Conservation (phyloP, 1,139 yeast genomes). For the Candida sanyaensis region DNA sequence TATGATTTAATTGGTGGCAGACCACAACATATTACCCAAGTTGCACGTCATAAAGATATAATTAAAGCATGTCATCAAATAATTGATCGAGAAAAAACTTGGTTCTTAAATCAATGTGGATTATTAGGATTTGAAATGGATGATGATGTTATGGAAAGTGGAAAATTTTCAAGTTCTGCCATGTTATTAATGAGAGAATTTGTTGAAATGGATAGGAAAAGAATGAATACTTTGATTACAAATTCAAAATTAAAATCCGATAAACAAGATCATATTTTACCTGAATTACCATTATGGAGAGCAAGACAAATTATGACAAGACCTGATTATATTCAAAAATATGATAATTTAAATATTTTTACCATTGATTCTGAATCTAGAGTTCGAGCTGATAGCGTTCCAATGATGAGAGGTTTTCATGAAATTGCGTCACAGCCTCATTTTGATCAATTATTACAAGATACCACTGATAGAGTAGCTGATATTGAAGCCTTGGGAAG, state of each 20-base stretch:
- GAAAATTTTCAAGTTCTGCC: slow-evolving; percentile 76
- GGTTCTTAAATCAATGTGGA: slow-evolving; percentile 86
- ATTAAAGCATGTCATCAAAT: slow-evolving; percentile 66
- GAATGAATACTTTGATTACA: slow-evolving; percentile 31
- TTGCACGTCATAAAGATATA: slow-evolving; percentile 65
- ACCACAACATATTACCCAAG: slow-evolving; percentile 79
- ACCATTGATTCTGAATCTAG: slow-evolving; percentile 75
- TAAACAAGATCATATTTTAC: slow-evolving; percentile 53
- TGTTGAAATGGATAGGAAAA: slow-evolving; percentile 62
- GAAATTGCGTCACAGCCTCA: slow-evolving; percentile 75
- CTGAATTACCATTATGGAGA: slow-evolving; percentile 80
- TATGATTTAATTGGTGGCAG: slow-evolving; percentile 81
- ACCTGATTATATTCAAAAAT: slow-evolving; percentile 73
- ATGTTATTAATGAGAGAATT: slow-evolving; percentile 74
- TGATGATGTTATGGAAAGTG: slow-evolving; percentile 86
- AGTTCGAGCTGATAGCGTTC: slow-evolving; percentile 80
- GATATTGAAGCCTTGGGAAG: slow-evolving; percentile 81
- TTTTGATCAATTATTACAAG: slow-evolving; percentile 67
- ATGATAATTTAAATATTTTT: slow-evolving; percentile 75
- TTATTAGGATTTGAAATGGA: slow-evolving; percentile 78
- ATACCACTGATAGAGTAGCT: slow-evolving; percentile 69
- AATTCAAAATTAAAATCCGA: slow-evolving; percentile 16
- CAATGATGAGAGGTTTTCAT: slow-evolving; percentile 88
- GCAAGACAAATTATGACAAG: slow-evolving; percentile 86
- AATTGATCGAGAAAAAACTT: slow-evolving; percentile 78